phyloP scores from a whole-genome alignment of 2,329 filamentous ascomycete species.

The Pyricularia grisea region DNA sequence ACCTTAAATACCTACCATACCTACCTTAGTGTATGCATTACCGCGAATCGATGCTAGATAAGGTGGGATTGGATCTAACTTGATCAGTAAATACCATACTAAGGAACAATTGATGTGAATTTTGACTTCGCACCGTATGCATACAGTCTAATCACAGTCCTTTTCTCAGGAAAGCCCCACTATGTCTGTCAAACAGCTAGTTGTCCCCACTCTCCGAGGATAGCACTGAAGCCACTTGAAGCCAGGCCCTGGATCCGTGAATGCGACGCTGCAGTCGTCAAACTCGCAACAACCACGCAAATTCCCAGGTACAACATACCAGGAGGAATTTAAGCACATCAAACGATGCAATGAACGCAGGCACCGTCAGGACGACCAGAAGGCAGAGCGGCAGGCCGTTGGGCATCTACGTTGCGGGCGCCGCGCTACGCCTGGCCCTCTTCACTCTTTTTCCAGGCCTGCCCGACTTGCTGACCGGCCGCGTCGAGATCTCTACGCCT shows the following conservation, averaged over 20 bases:
- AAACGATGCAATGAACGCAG: conserved; percentile 11
- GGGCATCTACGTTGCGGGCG: conserved; percentile 65
- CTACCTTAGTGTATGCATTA: too few species aligned
- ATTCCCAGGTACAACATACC: not conserved
- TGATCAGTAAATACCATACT: not conserved
- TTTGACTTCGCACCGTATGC: not conserved
- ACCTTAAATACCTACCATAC: too few species aligned
- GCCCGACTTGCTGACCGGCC: conserved; percentile 74
- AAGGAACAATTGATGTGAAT: not conserved
- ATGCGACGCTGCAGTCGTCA: not conserved
- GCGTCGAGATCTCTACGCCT: conserved; percentile 94
- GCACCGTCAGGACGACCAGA: conserved; percentile 10
- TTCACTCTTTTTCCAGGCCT: conserved; percentile 75
- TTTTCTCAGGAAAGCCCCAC: not conserved
- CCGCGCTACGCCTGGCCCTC: conserved; percentile 68
- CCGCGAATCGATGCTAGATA: not conserved
- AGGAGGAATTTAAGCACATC: not conserved
- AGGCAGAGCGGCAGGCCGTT: conserved; percentile 33
- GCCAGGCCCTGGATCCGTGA: not conserved
- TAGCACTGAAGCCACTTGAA: not conserved
- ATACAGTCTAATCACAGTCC: not conserved
- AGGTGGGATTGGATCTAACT: too few species aligned
- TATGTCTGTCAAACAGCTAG: not conserved
- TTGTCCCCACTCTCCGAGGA: not conserved
- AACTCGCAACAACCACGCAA: not conserved